Base-by-base conservation (phyloP, 2,329 filamentous ascomycete genomes). In the Fusarium fujikuroi region DNA sequence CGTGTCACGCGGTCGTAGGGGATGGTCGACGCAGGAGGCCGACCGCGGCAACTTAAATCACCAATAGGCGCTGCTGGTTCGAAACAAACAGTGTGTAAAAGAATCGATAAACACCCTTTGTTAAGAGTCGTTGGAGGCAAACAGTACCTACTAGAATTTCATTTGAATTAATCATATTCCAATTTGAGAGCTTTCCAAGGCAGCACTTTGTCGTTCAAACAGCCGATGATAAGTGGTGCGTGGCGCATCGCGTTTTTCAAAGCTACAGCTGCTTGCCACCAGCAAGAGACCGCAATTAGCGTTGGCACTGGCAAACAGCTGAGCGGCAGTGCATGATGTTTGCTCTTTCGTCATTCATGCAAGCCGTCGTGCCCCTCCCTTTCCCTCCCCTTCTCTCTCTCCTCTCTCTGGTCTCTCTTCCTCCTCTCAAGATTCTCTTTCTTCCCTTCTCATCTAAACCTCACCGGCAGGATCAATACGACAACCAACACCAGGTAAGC, bases 181-280 rank as follows among this genome's bases (percentile, higher is more conserved):
- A 18, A 12, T 9, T 9, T 9, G 10, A 2, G 23, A 25, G 9
- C 18, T 1, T 44, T 9, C 25, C 16, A 44, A 23, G 18, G 10
- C 16, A 46, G 43, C 5, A 25, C 10, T 12, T 46, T 2, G 16
- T 46, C 23, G 43, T 5, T 11, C 23, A 46, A 18, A 46, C 3
- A 18, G 23, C 7, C 18, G 12, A 16, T 12, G 11, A 9, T 21
- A 46, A 9, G 7, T 19, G 3, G 16, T 4, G 7, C 18, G 18
- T 0, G 10, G 16, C 23, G 23, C 43, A 28, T 28, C 10, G 16
- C 1, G 5, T 4, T 25, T 4, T 21, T 9, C 18, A 7, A 1
- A 19, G 16, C 8, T 9, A 11, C 5, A 46, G 3, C 23, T 28
- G 23, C 19, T 28, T 28, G 23, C 10, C 18, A 46, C 7, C 19